phyloP scores from a whole-genome alignment of 345 rosid genomes.

The Schrenkiella parvula region DNA sequence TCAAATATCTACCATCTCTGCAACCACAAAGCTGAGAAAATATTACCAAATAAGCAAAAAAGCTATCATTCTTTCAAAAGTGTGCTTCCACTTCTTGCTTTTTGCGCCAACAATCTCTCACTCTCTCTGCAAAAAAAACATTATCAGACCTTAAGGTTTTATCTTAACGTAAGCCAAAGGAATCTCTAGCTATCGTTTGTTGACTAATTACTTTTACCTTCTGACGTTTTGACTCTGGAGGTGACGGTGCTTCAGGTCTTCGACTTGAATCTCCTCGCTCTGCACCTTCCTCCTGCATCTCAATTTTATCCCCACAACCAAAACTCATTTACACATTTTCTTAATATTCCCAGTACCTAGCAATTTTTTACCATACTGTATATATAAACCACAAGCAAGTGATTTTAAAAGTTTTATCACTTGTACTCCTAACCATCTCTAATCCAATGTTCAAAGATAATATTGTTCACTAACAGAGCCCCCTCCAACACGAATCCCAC shows the following conservation, averaged over 20 bases:
- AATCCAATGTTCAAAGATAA: background rate
- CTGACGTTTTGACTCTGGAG: constrained; percentile 37
- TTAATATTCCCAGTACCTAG: background rate
- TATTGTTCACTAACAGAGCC: background rate
- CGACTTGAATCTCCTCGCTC: constrained; percentile 24
- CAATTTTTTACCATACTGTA: background rate
- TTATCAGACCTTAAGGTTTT: background rate
- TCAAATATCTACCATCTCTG: background rate
- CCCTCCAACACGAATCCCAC: background rate
- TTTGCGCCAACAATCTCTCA: constrained; percentile 17
- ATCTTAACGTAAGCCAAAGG: background rate
- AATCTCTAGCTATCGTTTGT: background rate
- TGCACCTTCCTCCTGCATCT: constrained; percentile 18
- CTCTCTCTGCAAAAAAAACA: constrained; percentile 24
- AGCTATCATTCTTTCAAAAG: constrained; percentile 17
- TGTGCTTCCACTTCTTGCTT: constrained; percentile 8
- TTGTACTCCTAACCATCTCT: background rate
- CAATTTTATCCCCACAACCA: background rate
- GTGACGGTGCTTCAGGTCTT: constrained; percentile 12
- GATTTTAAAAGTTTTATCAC: background rate
- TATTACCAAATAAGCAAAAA: background rate
- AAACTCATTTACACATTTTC: background rate
- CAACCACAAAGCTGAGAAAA: constrained; percentile 8
- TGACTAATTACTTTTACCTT: constrained; percentile 19
- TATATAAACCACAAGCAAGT: background rate